These are phyloP conservation scores for Borealophlyctis nickersoniae DNA, from an alignment of 192 early-diverging fungal genomes.

Conservation along the genomic window DNA sequence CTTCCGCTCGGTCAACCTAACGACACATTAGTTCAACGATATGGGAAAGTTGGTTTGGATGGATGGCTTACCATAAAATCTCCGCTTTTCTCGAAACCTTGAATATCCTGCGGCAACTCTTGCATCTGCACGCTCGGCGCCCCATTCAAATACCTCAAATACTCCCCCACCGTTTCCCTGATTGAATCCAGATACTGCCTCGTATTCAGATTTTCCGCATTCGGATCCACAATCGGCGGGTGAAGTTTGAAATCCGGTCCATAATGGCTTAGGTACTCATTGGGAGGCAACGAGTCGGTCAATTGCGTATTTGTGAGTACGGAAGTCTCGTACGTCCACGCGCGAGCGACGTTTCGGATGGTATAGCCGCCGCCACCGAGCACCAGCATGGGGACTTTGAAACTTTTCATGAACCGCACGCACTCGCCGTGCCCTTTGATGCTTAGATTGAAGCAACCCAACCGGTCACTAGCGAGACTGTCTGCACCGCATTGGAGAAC, in stretches of 20 bases:
- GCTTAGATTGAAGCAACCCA: constrained; percentile 92
- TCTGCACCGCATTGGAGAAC: constrained; percentile 98
- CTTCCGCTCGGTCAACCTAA: constrained; percentile 34
- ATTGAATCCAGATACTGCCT: constrained; percentile 79
- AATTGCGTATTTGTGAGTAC: constrained; percentile 74
- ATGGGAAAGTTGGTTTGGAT: constrained; percentile 6
- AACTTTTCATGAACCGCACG: constrained; percentile 85
- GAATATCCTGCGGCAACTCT: constrained; percentile 55
- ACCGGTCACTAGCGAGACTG: constrained; percentile 85
- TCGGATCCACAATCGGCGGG: constrained; percentile 64
- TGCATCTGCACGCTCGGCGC: constrained; percentile 87
- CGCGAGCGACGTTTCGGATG: constrained; percentile 89
- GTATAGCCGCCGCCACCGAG: constrained; percentile 98
- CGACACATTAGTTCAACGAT: neutral
- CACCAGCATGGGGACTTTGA: constrained; percentile 88
- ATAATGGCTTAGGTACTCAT: constrained; percentile 86
- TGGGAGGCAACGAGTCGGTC: constrained; percentile 74
- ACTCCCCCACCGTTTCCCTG: constrained; percentile 54
- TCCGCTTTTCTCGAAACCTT: constrained; percentile 30
- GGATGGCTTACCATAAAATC: constrained; percentile 31
- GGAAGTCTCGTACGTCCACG: constrained; percentile 94
- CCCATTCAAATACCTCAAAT: constrained; percentile 63
- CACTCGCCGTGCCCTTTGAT: constrained; percentile 93
- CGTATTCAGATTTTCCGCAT: constrained; percentile 84
- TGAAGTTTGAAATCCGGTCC: constrained; percentile 87